phyloP scores from a whole-genome alignment of 2,329 filamentous ascomycete species.

The Trichoderma cornu-damae region DNA sequence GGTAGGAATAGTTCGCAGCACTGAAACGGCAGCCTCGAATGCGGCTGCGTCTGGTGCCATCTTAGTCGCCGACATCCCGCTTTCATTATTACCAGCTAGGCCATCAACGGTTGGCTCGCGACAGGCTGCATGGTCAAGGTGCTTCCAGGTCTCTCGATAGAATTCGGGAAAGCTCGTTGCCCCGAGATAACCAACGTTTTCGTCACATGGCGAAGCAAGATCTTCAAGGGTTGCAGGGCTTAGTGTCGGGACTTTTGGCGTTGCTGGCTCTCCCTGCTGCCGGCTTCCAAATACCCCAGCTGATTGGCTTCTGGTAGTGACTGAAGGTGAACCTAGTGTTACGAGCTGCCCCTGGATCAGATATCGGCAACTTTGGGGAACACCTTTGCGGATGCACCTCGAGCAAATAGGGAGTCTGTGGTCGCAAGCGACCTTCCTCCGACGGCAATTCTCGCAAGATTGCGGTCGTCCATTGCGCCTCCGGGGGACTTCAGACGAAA shows the following conservation, averaged over 20 bases:
- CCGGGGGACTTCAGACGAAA: slow-evolving; percentile 3
- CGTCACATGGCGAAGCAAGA: neutral
- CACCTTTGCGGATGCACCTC: slow-evolving; percentile 7
- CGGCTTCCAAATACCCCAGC: neutral
- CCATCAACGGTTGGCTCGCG: neutral
- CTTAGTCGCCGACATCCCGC: neutral
- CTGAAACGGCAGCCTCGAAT: neutral
- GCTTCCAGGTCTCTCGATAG: slow-evolving; percentile 9
- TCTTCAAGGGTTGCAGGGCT: neutral
- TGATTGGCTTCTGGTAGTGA: neutral
- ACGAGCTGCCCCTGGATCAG: slow-evolving; percentile 12
- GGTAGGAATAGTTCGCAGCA: neutral
- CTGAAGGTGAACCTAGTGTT: neutral
- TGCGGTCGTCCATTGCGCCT: slow-evolving; percentile 14
- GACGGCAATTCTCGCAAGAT: slow-evolving; percentile 15
- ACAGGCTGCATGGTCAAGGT: neutral
- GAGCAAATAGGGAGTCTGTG: slow-evolving; percentile 17
- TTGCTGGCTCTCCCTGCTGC: neutral
- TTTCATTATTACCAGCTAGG: neutral
- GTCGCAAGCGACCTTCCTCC: slow-evolving; percentile 17
- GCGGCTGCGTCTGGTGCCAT: slow-evolving; percentile 2
- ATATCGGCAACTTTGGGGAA: slow-evolving; percentile 6
- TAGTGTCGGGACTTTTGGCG: neutral
- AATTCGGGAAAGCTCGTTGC: slow-evolving; percentile 15
- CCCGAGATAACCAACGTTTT: slow-evolving; percentile 11